Base-by-base conservation (phyloP, 495 filamentous ascomycete species). In the Daldinia caldariorum region DNA sequence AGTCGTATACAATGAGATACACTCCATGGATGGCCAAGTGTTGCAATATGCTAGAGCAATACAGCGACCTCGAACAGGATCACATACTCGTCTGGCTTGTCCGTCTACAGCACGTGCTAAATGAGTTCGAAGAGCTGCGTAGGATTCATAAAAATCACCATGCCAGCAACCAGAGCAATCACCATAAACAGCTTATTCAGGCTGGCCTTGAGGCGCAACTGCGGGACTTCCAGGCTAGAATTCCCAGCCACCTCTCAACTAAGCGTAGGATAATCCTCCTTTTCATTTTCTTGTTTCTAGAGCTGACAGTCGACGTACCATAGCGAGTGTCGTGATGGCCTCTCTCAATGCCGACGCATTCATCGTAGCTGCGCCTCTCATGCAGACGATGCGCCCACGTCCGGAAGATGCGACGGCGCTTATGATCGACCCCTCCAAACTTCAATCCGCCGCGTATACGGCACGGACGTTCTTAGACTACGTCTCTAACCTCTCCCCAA, bases 151-250 rank as follows among this genome's bases (percentile, higher is more conserved):
- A 73, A 31, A 69, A 59, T 9, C 65, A 71, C 9, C 59, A 67
- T 8, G 53, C 60, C 14, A 63, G 58, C 39, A 55, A 60, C 31
- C 69, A 79, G 61, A 77, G 58, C 62, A 76, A 79, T 39, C 74
- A 77, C 61, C 80, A 84, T 32, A 79, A 70, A 61, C 61, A 73
- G 8, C 75, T 83, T 35, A 77, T 83, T 39, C 68, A 81, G 39
- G 68, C 75, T 7, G 82, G 82, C 14, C 80, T 84, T 51, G 82
- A 82, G 59, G 72, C 75, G 14, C 79, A 83, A 56, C 65, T 81
- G 6, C 63, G 62, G 20, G 79, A 82, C 16, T 82, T 79, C 66
- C 75, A 80, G 45, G 38, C 51, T n/a, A 63, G 55, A n/a, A 80
- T 84, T 32, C 68, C 75, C 6, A 56, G 73, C 6, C 55, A 69